These are phyloP conservation scores for Tolypocladium tundrense DNA, from an alignment of 2,329 filamentous ascomycete species.

Conservation along the genomic window DNA sequence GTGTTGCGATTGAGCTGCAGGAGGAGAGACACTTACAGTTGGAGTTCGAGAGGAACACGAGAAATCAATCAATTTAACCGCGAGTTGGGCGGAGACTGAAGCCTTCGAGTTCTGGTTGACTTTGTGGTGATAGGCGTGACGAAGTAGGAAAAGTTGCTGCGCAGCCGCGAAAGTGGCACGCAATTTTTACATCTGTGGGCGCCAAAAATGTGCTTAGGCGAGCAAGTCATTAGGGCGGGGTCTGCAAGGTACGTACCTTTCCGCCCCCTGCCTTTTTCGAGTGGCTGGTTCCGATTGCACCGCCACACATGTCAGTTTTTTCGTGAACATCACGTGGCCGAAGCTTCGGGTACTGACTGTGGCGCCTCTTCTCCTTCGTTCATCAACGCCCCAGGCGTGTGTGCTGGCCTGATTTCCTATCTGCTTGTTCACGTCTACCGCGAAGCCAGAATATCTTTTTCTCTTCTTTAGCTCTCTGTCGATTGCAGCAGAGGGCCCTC, in stretches of 20 bases:
- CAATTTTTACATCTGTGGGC: constrained; percentile 25
- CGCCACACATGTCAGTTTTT: constrained; percentile 1
- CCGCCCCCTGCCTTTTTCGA: neutral
- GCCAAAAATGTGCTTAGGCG: constrained; percentile 17
- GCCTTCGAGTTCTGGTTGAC: constrained; percentile 72
- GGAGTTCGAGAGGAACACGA: constrained; percentile 55
- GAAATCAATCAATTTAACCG: constrained; percentile 99
- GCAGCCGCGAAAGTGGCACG: constrained; percentile 7
- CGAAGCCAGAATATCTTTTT: neutral
- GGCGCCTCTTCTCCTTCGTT: neutral
- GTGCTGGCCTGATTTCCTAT: neutral
- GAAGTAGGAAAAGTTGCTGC: constrained; percentile 18
- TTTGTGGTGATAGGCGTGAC: constrained; percentile 15
- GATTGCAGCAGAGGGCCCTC: neutral
- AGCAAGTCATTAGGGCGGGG: constrained; percentile 14
- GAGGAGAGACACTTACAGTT: constrained; percentile 22
- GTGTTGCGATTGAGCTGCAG: neutral
- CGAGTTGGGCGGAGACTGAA: constrained; percentile 95
- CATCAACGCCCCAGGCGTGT: neutral
- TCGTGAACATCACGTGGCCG: neutral
- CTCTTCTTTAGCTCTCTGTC: neutral
- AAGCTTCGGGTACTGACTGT: neutral
- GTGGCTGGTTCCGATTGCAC: neutral
- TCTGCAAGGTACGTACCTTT: neutral
- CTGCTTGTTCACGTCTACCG: neutral